Evolutionary conservation across 192 early-diverging fungal genomes (phyloP), one percentile per base, ranked within the genome.

Genomic region (Podila epigama): DNA sequence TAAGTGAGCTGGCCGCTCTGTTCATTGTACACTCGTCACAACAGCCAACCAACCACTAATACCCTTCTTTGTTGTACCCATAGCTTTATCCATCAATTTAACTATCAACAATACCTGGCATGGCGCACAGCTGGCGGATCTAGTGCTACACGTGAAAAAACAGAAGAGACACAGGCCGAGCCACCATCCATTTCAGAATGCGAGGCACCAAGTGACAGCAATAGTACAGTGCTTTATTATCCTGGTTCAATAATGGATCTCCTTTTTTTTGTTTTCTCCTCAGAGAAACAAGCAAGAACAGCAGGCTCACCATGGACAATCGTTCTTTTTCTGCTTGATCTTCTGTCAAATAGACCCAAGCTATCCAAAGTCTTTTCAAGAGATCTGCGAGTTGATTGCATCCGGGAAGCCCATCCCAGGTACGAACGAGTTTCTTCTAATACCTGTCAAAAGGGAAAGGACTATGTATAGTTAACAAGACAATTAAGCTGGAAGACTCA

Each of bases 301-400:
- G 22, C 5, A 33, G 3, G 9, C 42, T 22, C 6, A 20, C 16
- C 7, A 25, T 50, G 10, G 28, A 10, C 1, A 16, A 6, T 11
- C 54, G 10, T 29, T 66, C 13, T 35, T 8, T 0, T 20, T 42
- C 3, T 50, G 10, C 4, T 58, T 50, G 5, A 11, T 50, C 13
- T 5, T n/a, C 32, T 25, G 22, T n/a, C 39, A 12, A 6, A 25
- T 13, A 63, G 69, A 68, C 48, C 78, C 78, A 6, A 70, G 44
- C 18, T 80, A 80, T 51, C 78, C 78, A 53, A 66, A 62, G 48
- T 80, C 78, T 2, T 80, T 80, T 41, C 78, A 80, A 28, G 78
- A 80, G 64, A 80, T 80, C 20, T 80, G 78, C 67, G 78, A 70
- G n/a, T 59, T 80, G 22, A 80, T 80, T 51, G 69, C 78, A 5